Base-by-base conservation (phyloP, 495 filamentous ascomycete genomes). In the Chaetomium fimeti region DNA sequence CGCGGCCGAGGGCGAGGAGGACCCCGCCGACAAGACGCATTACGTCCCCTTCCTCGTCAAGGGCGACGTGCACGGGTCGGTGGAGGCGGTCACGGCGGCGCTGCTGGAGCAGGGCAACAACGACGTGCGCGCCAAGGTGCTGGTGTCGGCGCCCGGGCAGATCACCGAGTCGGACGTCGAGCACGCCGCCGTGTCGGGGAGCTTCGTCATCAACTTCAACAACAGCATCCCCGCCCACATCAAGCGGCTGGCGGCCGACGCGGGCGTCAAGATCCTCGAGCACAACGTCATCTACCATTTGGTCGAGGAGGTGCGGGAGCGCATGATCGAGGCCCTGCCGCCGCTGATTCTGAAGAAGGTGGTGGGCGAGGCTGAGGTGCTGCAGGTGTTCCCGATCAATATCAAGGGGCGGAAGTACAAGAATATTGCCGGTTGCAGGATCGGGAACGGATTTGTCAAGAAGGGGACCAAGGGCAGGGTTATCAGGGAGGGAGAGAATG, bases 201-300 rank as follows among this genome's bases (percentile, higher is more conserved):
- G 84, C 24, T 76, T 83, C 52, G 81, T 99, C 61, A 79, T 99
- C 70, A 89, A 88, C 69, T 99, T 99, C 84, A 97, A 97, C 75
- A 88, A 85, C 63, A 69, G 80, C 8, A 80, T 91, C 20, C 87
- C 92, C 13, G 82, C 85, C 3, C 75, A 86, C 62, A 90, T 97
- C 64, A 76, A 80, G 42, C 82, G 83, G 9, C 78, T 89, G 70
- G 94, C 94, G 1, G 87, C 89, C 64, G 71, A 77, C 1, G 78
- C 82, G 54, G 85, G 87, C 12, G 92, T 98, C 40, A 78, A 75
- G 48, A 88, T 99, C 25, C 69, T 97, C 66, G 87, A 96, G 57
- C 87, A 93, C 71, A 97, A 89, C 66, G 85, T 99, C 68, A 99
- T 99, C 68, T 98, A 99, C 74, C 87, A 89, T 61, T 81, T 98